Evolutionary conservation across 768 basidiomycete genomes (phyloP).

Genomic region (Tylopilus rubrobrunneus): DNA sequence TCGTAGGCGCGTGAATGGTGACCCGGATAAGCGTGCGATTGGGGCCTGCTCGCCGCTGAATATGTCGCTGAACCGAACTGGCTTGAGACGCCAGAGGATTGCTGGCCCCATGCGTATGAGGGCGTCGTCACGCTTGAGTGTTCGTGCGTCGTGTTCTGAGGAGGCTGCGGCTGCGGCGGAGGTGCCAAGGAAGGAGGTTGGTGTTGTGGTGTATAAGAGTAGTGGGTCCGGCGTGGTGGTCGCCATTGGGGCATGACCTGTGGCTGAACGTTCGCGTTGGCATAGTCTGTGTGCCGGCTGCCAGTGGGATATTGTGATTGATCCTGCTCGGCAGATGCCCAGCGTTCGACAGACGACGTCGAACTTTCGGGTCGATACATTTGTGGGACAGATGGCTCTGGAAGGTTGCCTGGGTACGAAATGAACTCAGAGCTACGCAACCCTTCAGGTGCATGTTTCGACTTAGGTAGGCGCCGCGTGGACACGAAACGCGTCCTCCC

Average conservation of each 20-base stretch:
- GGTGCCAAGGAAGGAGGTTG: slow-evolving; percentile 7
- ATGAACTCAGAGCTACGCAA: slow-evolving; percentile 3
- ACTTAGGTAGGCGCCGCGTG: slow-evolving; percentile 33
- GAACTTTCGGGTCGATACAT: slow-evolving; percentile 15
- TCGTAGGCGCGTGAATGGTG: slow-evolving; percentile 21
- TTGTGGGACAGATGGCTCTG: slow-evolving; percentile 5
- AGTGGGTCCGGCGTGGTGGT: slow-evolving; percentile 26
- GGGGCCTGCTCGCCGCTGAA: slow-evolving; percentile 7
- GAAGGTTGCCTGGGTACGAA: neutral
- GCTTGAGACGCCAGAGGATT: slow-evolving; percentile 1
- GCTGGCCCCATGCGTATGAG: slow-evolving; percentile 15
- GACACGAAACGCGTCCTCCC: slow-evolving; percentile 64
- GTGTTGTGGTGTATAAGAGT: slow-evolving; percentile 23
- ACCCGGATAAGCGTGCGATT: slow-evolving; percentile 5
- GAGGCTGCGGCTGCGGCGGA: neutral
- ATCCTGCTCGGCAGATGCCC: slow-evolving; percentile 17
- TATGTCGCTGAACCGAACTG: slow-evolving; percentile 9
- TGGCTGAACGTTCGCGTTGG: slow-evolving; percentile 3
- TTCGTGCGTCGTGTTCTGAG: slow-evolving; percentile 20
- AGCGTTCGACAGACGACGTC: slow-evolving; percentile 14
- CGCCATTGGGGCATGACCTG: slow-evolving; percentile 23
- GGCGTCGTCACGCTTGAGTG: slow-evolving; percentile 13
- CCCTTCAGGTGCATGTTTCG: slow-evolving; percentile 9
- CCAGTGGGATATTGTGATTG: neutral
- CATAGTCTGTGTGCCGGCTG: slow-evolving; percentile 6